These are phyloP conservation scores for Pezicula radicicola DNA, from an alignment of 2,329 filamentous ascomycete genomes.

Conservation along the genomic window DNA sequence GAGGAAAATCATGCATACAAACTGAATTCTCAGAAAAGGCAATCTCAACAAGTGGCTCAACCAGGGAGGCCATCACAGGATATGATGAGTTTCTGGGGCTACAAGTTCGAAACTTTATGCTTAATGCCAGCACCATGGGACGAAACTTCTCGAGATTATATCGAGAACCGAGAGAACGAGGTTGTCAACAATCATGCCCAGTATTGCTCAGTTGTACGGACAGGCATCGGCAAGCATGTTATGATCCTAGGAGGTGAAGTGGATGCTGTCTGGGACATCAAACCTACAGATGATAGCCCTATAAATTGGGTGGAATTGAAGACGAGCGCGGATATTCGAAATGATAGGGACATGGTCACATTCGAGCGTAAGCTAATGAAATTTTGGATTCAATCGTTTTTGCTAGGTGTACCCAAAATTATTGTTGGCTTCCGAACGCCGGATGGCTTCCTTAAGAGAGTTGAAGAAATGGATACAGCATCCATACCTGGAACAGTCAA, in stretches of 20 bases:
- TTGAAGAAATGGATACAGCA: conserved; percentile 79
- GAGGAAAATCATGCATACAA: conserved; percentile 85
- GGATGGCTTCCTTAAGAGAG: conserved; percentile 64
- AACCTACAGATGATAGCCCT: conserved; percentile 61
- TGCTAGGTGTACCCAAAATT: conserved; percentile 88
- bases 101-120: conserved; percentile 91
- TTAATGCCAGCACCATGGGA: conserved; percentile 75
- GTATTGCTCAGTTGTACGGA: conserved; percentile 92
- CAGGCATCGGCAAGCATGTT: conserved; percentile 72
- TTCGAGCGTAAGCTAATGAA: conserved; percentile 91
- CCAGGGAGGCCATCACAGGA: conserved; percentile 63
- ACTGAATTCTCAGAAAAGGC: conserved; percentile 54
- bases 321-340: conserved; percentile 71
- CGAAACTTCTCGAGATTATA: conserved; percentile 68
- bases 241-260: conserved; percentile 91
- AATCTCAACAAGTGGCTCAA: conserved; percentile 46
- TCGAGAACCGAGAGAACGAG: conserved; percentile 70
- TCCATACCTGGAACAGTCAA: conserved; percentile 75
- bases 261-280: conserved; percentile 86
- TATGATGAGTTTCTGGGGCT: conserved; percentile 93
- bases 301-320: conserved; percentile 96
- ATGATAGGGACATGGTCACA: conserved; percentile 64
- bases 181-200: conserved; percentile 87
- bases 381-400: conserved; percentile 95
- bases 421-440: conserved; percentile 83